Percentiles rank a stretch among this genome's conserved stretches.
Evolutionary conservation across 192 early-diverging fungal genomes (phyloP).

Genomic region (Phlyctochytrium bullatum): DNA sequence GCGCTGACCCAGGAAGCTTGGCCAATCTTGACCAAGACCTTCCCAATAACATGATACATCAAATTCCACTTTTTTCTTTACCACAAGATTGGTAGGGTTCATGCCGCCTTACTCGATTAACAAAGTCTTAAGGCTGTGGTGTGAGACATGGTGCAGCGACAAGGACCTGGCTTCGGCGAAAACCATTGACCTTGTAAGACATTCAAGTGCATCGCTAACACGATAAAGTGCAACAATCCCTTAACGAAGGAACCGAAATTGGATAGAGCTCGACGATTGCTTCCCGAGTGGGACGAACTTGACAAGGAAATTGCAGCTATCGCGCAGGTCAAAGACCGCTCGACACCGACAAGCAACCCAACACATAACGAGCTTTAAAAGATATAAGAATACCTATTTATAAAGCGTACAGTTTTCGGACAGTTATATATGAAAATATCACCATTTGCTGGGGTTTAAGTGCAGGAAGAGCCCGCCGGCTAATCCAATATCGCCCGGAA

Average conservation of each 20-base stretch:
- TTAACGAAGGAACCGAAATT: slow-evolving; percentile 99
- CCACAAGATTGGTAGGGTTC: slow-evolving; percentile 82
- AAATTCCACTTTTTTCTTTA: slow-evolving; percentile 87
- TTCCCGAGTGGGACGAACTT: slow-evolving; percentile 92
- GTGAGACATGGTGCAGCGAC: slow-evolving; percentile 98
- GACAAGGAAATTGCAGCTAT: slow-evolving; percentile 61
- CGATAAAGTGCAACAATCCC: slow-evolving; percentile 92
- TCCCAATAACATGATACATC: slow-evolving; percentile 93
- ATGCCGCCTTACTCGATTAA: background rate
- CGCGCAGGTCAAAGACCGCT: no score
- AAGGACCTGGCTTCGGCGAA: slow-evolving; percentile 78
- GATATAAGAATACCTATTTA: no score
- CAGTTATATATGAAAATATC: no score
- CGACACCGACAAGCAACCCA: no score
- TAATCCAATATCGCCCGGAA: slow-evolving; percentile 80
- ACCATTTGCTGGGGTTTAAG: no score
- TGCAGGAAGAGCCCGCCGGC: no score
- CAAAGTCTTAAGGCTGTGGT: slow-evolving; percentile 71
- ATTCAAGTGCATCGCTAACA: background rate
- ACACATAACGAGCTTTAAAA: no score
- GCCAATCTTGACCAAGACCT: slow-evolving; percentile 98
- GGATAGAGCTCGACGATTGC: slow-evolving; percentile 81
- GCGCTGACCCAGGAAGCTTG: slow-evolving; percentile 80
- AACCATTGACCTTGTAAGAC: slow-evolving; percentile 90
- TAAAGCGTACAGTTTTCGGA: no score